Base-by-base conservation (phyloP, 169 alveolate species). In the Plasmodium berghei region DNA sequence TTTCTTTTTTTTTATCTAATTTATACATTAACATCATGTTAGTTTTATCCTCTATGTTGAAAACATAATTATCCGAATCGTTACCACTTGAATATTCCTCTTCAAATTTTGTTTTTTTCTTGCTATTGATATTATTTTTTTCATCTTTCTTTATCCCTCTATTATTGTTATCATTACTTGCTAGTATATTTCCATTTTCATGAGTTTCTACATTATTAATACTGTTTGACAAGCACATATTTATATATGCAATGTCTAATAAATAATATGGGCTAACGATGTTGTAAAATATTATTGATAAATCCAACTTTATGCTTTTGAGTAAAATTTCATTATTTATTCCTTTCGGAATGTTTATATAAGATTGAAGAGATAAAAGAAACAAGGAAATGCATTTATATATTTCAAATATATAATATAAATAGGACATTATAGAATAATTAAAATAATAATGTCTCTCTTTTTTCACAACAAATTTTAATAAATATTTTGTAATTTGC, bases 41-140 rank as follows among this genome's bases (percentile, higher is more conserved):
- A 42, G 70, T 70, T 18, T 61, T 72, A 12, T 18, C 62, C n/a
- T 73, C 70, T 16, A 86, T 71, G 72, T 86, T 86, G 22, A 86
- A 86, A n/a, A 63, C 56, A 18, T 71, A 71, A 63, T 86, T 77
- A 58, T 72, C 87, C 8, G 77, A 75, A 40, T 75, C 89, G 46
- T 24, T 59, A 24, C 64, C 56, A 34, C n/a, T 58, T 26, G 9
- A 6, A 10, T 48, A 8, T 24, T 10, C 40, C 24, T 16, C 46
- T 34, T 34, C 42, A 34, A 34, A 3, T 2, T 34, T 34, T 34
- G 42, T 34, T 34, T 34, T 34, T 72, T 49, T 26, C 48, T 22
- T 9, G 20, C 4, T 10, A 24, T 5, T 55, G n/a, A 24, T 22
- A 28, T 2, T 61, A 48, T 18, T 8, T 69, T 48, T 16, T 5